Conservation (phyloP, 495 filamentous ascomycete genomes). For the Alectoria sarmentosa region DNA sequence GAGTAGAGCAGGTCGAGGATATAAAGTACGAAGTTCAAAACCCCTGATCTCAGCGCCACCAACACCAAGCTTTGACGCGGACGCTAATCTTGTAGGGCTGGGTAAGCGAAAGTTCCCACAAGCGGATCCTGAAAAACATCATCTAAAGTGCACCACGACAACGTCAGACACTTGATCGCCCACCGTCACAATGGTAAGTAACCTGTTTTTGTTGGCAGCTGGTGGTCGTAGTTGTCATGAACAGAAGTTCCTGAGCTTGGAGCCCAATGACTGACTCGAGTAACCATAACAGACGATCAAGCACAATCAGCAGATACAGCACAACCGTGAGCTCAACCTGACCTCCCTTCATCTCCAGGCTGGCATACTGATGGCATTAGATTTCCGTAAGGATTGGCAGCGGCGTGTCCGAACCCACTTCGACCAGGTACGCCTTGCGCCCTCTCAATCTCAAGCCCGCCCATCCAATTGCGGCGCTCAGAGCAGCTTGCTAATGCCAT, state of each 20-base stretch:
- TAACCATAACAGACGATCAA: conserved; percentile 71
- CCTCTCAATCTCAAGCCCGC: conserved; percentile 15
- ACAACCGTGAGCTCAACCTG: conserved; percentile 71
- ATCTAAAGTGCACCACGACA: conserved; percentile 12
- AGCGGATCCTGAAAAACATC: conserved; percentile 12
- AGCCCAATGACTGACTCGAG: conserved; percentile 1
- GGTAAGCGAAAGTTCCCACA: conserved; percentile 9
- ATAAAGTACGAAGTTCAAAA: not conserved
- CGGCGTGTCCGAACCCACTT: conserved; percentile 96
- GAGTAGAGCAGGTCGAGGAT: not conserved
- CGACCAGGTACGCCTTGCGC: conserved; percentile 79
- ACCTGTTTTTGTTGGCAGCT: not conserved
- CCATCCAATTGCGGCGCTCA: conserved; percentile 8
- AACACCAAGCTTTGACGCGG: not conserved
- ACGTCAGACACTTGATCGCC: conserved; percentile 53
- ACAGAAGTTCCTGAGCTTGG: not conserved
- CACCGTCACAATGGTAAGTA: conserved; percentile 55
- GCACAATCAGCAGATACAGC: conserved; percentile 98
- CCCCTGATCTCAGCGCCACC: not conserved
- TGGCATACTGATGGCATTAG: conserved; percentile 37
- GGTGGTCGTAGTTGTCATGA: conserved; percentile 9
- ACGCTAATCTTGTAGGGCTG: not conserved
- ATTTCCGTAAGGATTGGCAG: conserved; percentile 99
- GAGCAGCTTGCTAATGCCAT: conserved; percentile 22
- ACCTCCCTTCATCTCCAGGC: conserved; percentile 20